Percentiles rank a stretch among this genome's conserved stretches.
Conservation (phyloP, 768 basidiomycete genomes). For the Rhodocollybia butyracea region DNA sequence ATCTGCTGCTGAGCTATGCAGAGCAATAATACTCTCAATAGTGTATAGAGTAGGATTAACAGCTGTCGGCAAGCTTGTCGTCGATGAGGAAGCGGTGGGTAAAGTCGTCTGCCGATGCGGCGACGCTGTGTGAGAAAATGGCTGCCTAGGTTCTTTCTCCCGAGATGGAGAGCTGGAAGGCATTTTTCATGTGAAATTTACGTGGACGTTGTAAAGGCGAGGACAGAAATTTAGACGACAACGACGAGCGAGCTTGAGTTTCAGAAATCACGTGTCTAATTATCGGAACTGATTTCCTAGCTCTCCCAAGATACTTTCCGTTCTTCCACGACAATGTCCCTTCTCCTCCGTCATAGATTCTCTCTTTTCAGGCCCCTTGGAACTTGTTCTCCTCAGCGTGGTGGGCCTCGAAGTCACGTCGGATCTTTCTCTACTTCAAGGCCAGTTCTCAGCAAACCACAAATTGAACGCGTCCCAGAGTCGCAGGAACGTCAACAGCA, state of each 20-base stretch:
- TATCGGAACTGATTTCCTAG: not conserved
- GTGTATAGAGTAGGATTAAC: constrained; percentile 37
- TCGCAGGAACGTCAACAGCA: constrained; percentile 30
- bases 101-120: constrained; percentile 8
- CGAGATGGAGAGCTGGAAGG: not conserved
- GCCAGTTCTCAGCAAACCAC: not conserved
- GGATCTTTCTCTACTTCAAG: not conserved
- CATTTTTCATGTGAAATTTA: constrained; percentile 1
- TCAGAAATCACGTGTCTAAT: not conserved
- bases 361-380: not conserved
- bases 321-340: not conserved
- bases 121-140: not conserved
- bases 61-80: constrained; percentile 20
- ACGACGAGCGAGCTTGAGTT: not conserved
- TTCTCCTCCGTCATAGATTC: not conserved
- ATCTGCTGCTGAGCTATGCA: constrained; percentile 50
- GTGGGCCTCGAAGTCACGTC: no score
- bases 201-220: not conserved
- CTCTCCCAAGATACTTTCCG: not conserved
- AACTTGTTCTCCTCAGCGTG: not conserved
- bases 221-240: not conserved
- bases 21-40: constrained; percentile 50
- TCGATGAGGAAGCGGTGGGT: constrained; percentile 15
- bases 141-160: not conserved
- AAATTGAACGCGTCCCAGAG: constrained; percentile 4